phyloP scores from a whole-genome alignment of 148 eudicot species.

The Diospyros kaki region DNA sequence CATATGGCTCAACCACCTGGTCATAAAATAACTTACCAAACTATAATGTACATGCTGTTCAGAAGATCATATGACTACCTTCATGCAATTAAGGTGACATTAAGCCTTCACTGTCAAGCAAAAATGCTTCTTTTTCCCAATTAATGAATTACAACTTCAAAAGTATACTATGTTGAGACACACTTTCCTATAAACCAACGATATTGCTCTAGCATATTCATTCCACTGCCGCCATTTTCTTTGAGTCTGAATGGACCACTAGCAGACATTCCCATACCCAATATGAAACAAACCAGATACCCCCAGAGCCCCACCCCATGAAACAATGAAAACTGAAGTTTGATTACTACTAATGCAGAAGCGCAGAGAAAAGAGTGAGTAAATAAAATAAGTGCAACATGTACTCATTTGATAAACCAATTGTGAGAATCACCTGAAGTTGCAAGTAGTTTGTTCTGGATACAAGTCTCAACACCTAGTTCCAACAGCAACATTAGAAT shows the following conservation, averaged over 20 bases:
- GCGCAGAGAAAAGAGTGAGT: background rate
- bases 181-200: background rate
- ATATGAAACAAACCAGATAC: background rate
- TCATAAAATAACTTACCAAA: background rate
- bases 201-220: background rate
- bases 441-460: constrained; percentile 77
- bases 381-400: background rate
- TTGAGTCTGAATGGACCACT: background rate
- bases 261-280: background rate
- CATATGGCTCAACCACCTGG: background rate
- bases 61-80: background rate
- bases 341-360: background rate
- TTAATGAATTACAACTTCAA: background rate
- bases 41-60: background rate
- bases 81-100: background rate
- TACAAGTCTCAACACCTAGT: constrained; percentile 90
- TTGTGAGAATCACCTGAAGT: constrained; percentile 59
- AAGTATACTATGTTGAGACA: background rate
- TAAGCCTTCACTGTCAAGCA: background rate
- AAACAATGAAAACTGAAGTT: background rate
- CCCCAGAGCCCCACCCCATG: background rate
- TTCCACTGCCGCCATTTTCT: background rate
- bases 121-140: background rate
- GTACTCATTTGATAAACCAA: background rate
- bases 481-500: constrained; percentile 90